A percentile compares a stretch with the other conserved stretches of the same genome.
Evolutionary conservation across 257 asterid species (phyloP).

Genomic region (Dorcoceras hygrometricum): DNA sequence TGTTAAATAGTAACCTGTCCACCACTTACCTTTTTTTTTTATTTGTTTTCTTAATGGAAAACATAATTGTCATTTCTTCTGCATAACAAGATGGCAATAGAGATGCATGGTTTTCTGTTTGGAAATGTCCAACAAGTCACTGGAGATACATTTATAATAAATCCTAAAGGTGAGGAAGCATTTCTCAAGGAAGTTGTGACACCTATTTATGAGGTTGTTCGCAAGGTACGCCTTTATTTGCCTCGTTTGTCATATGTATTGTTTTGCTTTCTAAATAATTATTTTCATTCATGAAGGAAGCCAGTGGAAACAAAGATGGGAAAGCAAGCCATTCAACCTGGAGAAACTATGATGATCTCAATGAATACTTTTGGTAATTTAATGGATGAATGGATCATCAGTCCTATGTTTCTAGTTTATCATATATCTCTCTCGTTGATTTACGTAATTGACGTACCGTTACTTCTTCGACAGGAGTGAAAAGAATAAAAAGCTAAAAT

Average conservation of each 20-base stretch:
- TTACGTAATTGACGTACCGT: slow-evolving; percentile 10
- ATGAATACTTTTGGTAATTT: slow-evolving; percentile 92
- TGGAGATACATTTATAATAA: slow-evolving; percentile 57
- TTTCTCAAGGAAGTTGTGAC: slow-evolving; percentile 81
- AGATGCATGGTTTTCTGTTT: slow-evolving; percentile 59
- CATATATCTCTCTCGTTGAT: slow-evolving; percentile 8
- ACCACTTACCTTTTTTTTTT: slow-evolving; percentile 7
- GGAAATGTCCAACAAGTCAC: slow-evolving; percentile 61
- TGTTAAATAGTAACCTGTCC: slow-evolving; percentile 4
- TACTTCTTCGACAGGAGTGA: slow-evolving; percentile 54
- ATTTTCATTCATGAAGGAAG: slow-evolving; percentile 75
- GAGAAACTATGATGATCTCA: slow-evolving; percentile 96
- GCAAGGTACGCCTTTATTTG: slow-evolving; percentile 45
- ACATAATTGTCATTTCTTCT: slow-evolving; percentile 23
- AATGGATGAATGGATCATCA: slow-evolving; percentile 26
- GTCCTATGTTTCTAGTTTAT: slow-evolving; percentile 18
- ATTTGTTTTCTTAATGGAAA: slow-evolving; percentile 17
- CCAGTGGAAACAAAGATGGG: slow-evolving; percentile 72
- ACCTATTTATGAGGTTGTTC: slow-evolving; percentile 82
- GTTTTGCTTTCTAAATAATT: slow-evolving; percentile 24
- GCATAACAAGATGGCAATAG: slow-evolving; percentile 76
- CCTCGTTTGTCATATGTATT: slow-evolving; percentile 12
- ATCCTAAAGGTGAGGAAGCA: slow-evolving; percentile 63
- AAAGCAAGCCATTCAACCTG: slow-evolving; percentile 95
- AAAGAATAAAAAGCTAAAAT: slow-evolving; percentile 73